These are phyloP conservation scores for Vitis hybrid DNA, from an alignment of 177 flowering plant genomes.

Conservation along the genomic window DNA sequence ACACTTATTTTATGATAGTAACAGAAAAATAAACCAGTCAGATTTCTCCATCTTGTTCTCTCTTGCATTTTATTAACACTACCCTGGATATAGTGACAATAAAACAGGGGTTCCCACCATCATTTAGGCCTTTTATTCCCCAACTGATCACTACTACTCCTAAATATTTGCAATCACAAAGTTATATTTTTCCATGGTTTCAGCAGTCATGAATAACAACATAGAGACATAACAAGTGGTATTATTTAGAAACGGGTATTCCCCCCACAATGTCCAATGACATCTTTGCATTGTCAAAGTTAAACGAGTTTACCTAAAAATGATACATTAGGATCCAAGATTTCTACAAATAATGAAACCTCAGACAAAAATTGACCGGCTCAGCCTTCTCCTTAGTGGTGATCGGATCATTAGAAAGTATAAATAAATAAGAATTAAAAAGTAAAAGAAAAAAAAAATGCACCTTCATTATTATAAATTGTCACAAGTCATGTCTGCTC, in stretches of 20 bases:
- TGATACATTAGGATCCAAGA: slow-evolving; percentile 17
- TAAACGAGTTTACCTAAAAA: background rate
- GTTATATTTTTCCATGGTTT: no score
- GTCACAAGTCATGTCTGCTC: slow-evolving; percentile 8
- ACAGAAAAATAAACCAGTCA: no score
- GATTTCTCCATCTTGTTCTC: no score
- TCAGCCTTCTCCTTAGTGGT: slow-evolving; percentile 12
- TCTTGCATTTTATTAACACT: no score
- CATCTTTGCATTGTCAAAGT: background rate
- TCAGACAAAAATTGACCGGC: slow-evolving; percentile 22
- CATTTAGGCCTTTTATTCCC: no score
- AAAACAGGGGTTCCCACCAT: no score
- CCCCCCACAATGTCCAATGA: background rate
- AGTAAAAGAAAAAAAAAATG: background rate
- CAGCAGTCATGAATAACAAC: no score
- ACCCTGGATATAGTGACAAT: no score
- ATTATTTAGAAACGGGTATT: background rate
- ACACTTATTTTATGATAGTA: no score
- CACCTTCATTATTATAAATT: background rate
- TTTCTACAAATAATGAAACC: slow-evolving; percentile 30
- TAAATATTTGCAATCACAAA: no score
- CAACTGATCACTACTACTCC: no score
- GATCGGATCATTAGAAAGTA: slow-evolving; percentile 16
- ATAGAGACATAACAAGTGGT: background rate
- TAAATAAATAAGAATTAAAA: slow-evolving; percentile 8